phyloP scores from a whole-genome alignment of 1,139 yeast species.

The Lodderomyces jiufengensis region DNA sequence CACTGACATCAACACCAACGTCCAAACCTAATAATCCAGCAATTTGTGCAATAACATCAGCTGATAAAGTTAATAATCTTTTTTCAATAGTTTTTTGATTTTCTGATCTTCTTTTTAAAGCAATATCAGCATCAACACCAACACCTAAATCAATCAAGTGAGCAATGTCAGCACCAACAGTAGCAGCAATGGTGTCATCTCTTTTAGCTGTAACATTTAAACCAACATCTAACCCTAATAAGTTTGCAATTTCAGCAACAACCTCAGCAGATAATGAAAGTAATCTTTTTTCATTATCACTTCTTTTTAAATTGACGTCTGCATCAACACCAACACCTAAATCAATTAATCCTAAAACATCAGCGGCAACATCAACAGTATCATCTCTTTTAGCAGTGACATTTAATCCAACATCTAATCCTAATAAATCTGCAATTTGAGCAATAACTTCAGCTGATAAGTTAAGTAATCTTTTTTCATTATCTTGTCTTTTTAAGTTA shows the following conservation, averaged over 20 bases:
- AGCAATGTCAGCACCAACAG: slow-evolving; percentile 1
- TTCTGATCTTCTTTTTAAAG: slow-evolving; percentile 2
- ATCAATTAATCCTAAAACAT: neutral
- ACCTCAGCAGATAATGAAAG: neutral
- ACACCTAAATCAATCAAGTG: slow-evolving; percentile 2
- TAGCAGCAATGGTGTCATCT: slow-evolving; percentile 2
- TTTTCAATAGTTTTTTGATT: neutral
- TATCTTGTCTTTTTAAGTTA: slow-evolving; percentile 1
- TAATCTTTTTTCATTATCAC: slow-evolving; percentile 1
- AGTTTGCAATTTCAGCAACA: neutral
- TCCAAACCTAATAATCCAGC: neutral
- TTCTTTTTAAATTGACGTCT: slow-evolving; percentile 1
- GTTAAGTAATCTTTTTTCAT: neutral
- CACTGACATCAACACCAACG: slow-evolving; percentile 1
- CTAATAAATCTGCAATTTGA: neutral
- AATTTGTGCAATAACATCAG: neutral
- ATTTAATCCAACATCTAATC: neutral
- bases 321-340: slow-evolving; percentile 1
- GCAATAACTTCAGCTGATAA: slow-evolving; percentile 1
- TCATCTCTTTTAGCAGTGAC: neutral
- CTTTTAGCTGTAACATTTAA: slow-evolving; percentile 2
- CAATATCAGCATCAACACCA: slow-evolving; percentile 3
- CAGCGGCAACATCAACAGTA: neutral
- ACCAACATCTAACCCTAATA: slow-evolving; percentile 1
- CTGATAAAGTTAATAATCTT: neutral